Percentiles rank a stretch among this genome's conserved stretches.
These are phyloP conservation scores for Blakeslea trispora DNA, from an alignment of 371 early-diverging fungal species.

Conservation along the genomic window DNA sequence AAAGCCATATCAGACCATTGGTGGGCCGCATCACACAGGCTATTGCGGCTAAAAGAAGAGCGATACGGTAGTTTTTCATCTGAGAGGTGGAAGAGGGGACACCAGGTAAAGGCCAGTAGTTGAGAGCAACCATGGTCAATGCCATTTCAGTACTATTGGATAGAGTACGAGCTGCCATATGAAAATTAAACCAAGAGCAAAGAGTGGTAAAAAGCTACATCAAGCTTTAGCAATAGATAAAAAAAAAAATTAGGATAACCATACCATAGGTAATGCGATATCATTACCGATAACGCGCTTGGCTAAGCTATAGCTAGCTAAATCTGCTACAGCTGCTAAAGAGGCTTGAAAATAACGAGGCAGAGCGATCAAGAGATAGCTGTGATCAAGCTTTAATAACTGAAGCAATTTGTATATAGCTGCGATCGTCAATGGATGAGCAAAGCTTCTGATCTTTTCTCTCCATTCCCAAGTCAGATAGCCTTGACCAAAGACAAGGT, in stretches of 20 bases:
- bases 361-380: constrained; percentile 55
- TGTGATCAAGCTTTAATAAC: constrained; percentile 64
- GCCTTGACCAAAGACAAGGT: constrained; percentile 79
- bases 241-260: background rate
- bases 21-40: constrained; percentile 88
- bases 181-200: constrained; percentile 83
- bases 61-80: constrained; percentile 39
- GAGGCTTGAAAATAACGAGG: constrained; percentile 76
- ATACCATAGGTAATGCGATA: constrained; percentile 46
- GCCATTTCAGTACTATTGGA: constrained; percentile 74
- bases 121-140: constrained; percentile 67
- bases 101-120: constrained; percentile 70
- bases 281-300: constrained; percentile 34
- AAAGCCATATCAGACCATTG: constrained; percentile 80
- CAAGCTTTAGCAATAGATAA: background rate
- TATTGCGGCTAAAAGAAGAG: constrained; percentile 70
- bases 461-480: constrained; percentile 94
- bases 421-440: constrained; percentile 82
- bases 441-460: constrained; percentile 68
- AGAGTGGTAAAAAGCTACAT: constrained; percentile 70
- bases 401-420: constrained; percentile 63
- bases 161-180: constrained; percentile 71
- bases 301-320: constrained; percentile 73
- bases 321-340: constrained; percentile 75
- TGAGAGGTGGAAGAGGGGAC: background rate